Conservation (phyloP, 139 green algal species). For the Protoeuglena noctilucae region DNA sequence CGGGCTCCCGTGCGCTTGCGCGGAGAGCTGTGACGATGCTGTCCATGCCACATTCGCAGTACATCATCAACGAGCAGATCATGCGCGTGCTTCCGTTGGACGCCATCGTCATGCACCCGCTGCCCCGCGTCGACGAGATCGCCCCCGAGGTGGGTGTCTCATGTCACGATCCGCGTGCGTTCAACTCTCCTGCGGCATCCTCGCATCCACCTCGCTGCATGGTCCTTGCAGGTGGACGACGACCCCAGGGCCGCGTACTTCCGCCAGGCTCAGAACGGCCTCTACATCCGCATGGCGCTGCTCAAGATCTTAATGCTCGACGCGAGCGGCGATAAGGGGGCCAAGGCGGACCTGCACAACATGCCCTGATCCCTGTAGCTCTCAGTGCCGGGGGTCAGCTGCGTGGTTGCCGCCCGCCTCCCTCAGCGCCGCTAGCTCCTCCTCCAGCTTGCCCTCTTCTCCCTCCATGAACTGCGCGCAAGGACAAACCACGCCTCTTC, state of each 20-base stretch:
- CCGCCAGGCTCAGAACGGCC: constrained; percentile 86
- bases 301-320: constrained; percentile 66
- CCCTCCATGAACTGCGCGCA: no score
- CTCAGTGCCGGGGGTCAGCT: no score
- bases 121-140: constrained; percentile 91
- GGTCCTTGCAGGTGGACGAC: constrained; percentile 71
- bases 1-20: no score
- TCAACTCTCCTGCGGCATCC: background rate
- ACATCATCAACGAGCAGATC: constrained; percentile 75
- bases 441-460: no score
- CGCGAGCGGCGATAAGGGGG: no score
- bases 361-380: no score
- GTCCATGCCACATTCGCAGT: no score
- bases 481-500: no score
- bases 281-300: constrained; percentile 96
- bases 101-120: constrained; percentile 88
- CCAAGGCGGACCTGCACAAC: no score
- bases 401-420: no score
- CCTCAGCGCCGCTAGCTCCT: no score
- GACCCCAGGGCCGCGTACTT: constrained; percentile 96
- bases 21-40: no score
- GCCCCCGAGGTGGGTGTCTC: background rate
- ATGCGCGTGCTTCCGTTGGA: constrained; percentile 63
- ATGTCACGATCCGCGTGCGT: background rate
- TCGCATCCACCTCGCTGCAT: constrained; percentile 30